Percentiles rank a stretch among this genome's conserved stretches.
Evolutionary conservation across 2,329 filamentous ascomycete species (phyloP).

Genomic region (Cytospora piceae): DNA sequence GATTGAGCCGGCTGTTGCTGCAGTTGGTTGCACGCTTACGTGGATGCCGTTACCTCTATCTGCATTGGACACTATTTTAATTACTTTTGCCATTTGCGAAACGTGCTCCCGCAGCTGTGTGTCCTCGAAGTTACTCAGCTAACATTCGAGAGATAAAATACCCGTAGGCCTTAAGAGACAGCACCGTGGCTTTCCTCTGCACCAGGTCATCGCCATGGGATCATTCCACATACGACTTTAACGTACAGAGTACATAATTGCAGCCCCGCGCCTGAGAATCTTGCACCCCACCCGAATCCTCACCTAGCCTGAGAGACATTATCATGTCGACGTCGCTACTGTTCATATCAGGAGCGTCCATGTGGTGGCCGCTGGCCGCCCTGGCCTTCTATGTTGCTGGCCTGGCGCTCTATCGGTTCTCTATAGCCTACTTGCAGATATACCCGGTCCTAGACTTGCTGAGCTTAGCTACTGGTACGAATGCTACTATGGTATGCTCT

Average conservation of each 20-base stretch:
- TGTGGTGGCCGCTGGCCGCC: neutral
- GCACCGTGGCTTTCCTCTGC: too few species aligned
- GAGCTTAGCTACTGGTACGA: conserved; percentile 46
- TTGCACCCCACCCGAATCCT: neutral
- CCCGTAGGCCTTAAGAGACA: too few species aligned
- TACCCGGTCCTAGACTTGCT: conserved; percentile 46
- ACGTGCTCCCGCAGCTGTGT: too few species aligned
- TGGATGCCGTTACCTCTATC: too few species aligned
- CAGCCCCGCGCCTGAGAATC: neutral
- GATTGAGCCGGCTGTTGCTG: too few species aligned
- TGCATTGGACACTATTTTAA: too few species aligned
- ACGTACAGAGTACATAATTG: neutral
- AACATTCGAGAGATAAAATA: too few species aligned
- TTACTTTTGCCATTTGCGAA: too few species aligned
- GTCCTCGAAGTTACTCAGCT: too few species aligned
- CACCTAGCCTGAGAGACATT: neutral
- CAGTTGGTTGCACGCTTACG: neutral
- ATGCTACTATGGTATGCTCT: conserved; percentile 48
- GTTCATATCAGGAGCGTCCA: neutral
- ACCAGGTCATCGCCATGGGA: too few species aligned
- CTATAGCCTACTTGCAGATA: conserved; percentile 44
- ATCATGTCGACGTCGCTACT: neutral
- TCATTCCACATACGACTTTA: neutral
- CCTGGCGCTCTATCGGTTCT: conserved; percentile 35
- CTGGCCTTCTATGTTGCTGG: neutral